Percentiles rank a stretch among this genome's conserved stretches.
Conservation (phyloP, 176 grass and related monocot species). For the Oryza glumipatula region DNA sequence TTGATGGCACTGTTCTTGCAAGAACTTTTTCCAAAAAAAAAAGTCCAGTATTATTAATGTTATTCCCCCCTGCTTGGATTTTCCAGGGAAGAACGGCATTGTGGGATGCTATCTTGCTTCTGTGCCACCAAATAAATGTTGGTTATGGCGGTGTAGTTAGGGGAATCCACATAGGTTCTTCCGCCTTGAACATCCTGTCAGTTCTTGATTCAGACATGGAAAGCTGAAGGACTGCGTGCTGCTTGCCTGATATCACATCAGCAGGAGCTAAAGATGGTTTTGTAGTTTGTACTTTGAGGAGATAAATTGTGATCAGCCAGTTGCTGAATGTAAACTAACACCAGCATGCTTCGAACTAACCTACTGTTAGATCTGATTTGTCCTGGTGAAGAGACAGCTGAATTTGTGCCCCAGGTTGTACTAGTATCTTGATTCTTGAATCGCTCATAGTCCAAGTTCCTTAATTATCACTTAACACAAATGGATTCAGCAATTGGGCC, state of each 20-base stretch:
- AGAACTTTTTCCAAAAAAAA: neutral
- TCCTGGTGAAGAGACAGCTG: constrained; percentile 7
- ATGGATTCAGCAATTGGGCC: neutral
- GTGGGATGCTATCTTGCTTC: constrained; percentile 95
- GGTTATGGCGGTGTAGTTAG: constrained; percentile 82
- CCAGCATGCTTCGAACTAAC: constrained; percentile 32
- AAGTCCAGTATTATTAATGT: neutral
- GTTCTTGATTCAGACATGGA: constrained; percentile 72
- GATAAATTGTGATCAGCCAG: neutral
- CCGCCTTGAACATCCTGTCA: constrained; percentile 76
- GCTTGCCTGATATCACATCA: neutral
- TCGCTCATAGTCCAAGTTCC: constrained; percentile 15
- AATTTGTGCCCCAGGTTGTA: constrained; percentile 24
- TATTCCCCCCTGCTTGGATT: constrained; percentile 12
- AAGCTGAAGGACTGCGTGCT: constrained; percentile 45
- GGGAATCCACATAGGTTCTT: constrained; percentile 84
- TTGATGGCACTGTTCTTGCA: neutral
- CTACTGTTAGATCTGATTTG: constrained; percentile 25
- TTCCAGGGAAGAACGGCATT: constrained; percentile 94
- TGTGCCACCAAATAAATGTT: constrained; percentile 83
- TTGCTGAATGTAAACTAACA: constrained; percentile 21
- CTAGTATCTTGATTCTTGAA: constrained; percentile 29
- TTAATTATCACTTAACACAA: neutral
- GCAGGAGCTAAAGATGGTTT: neutral
- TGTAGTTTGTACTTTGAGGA: constrained; percentile 16